These are phyloP conservation scores for Melastoma candidum DNA, from an alignment of 441 rosid species.

Conservation along the genomic window DNA sequence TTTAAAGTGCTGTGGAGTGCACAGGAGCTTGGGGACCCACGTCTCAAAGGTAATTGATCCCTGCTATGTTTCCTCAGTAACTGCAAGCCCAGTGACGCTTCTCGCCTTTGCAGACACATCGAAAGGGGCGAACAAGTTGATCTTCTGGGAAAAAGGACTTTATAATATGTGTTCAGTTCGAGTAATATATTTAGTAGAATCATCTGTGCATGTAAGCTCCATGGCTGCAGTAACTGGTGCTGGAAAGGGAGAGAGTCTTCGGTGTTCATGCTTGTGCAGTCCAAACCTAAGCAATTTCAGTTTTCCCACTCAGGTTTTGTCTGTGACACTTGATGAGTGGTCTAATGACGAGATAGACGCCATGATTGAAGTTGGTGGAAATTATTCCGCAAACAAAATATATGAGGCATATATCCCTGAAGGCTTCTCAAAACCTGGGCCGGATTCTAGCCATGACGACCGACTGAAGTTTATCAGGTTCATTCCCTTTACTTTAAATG, in stretches of 20 bases:
- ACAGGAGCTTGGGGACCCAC: constrained; percentile 93
- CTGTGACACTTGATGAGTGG: constrained; percentile 96
- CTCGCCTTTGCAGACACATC: no score
- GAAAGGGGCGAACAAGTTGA: no score
- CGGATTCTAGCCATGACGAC: constrained; percentile 63
- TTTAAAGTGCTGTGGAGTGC: constrained; percentile 93
- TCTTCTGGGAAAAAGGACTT: no score
- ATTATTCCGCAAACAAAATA: constrained; percentile 74
- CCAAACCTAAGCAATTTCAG: not conserved
- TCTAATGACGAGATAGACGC: constrained; percentile 76
- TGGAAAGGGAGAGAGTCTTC: no score
- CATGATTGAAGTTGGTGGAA: constrained; percentile 94
- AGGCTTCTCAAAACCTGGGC: constrained; percentile 64
- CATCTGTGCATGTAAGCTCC: no score
- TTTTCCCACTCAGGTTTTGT: constrained; percentile 53
- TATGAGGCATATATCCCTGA: constrained; percentile 85
- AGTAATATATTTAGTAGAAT: no score
- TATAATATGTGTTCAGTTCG: no score
- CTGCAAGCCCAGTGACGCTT: no score
- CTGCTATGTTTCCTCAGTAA: not conserved
- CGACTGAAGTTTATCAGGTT: constrained; percentile 79
- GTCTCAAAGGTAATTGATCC: constrained; percentile 65
- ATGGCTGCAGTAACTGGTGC: no score
- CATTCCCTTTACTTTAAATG: no score
- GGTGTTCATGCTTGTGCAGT: no score